Percentiles rank a stretch among this genome's conserved stretches.
phyloP scores from a whole-genome alignment of 1,284 basidiomycete species.

The Trichosporon coremiiforme region DNA sequence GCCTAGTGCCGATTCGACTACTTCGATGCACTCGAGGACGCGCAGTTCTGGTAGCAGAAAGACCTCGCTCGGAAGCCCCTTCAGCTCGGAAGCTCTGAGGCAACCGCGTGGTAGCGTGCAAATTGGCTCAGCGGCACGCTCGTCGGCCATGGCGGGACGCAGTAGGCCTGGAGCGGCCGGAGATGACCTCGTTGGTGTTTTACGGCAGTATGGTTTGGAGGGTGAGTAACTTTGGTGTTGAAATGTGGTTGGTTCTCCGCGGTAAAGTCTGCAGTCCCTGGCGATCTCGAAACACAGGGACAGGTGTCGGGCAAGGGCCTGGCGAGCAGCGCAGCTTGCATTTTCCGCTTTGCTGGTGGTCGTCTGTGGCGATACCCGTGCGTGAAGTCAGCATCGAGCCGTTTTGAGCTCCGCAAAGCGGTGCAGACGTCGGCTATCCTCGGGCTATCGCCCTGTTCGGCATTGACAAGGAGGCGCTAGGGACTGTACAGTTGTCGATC shows the following conservation, averaged over 20 bases:
- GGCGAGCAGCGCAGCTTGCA: neutral
- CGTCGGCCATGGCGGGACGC: constrained; percentile 24
- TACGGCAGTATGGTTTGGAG: constrained; percentile 50
- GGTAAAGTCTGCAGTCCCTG: neutral
- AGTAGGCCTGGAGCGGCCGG: constrained; percentile 50
- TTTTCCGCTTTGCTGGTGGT: neutral
- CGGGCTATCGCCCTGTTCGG: neutral
- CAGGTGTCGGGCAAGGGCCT: neutral
- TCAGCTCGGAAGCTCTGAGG: constrained; percentile 6
- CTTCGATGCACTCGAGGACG: neutral
- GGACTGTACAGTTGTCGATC: neutral
- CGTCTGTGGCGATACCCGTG: neutral
- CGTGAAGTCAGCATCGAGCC: neutral
- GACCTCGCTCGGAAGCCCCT: neutral
- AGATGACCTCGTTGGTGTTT: constrained; percentile 50
- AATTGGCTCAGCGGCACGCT: constrained; percentile 18
- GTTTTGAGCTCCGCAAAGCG: neutral
- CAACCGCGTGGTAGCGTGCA: constrained; percentile 10
- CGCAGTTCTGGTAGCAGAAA: neutral
- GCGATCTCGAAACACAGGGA: neutral
- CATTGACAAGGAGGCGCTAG: neutral
- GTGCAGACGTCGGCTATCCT: neutral
- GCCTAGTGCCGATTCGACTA: neutral
- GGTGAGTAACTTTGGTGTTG: constrained; percentile 43
- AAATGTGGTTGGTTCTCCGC: neutral